phyloP scores from a whole-genome alignment of 2,329 filamentous ascomycete genomes.

The Teratosphaeria nubilosa region DNA sequence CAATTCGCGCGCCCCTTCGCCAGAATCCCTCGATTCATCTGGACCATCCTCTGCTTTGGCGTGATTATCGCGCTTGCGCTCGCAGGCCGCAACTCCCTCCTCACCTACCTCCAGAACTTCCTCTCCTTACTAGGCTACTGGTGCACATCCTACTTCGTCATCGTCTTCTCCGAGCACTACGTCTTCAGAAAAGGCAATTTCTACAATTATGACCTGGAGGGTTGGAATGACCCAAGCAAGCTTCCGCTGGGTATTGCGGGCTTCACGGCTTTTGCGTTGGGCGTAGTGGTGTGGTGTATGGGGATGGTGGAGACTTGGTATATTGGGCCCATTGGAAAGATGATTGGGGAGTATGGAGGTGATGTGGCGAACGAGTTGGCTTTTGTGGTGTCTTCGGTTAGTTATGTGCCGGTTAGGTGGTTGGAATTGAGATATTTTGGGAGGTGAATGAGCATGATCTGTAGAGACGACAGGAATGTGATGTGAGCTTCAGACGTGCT shows the following conservation, averaged over 20 bases:
- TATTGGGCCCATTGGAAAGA: constrained; percentile 46
- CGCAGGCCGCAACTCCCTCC: constrained; percentile 33
- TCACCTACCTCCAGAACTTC: constrained; percentile 36
- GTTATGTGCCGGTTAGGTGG: constrained; percentile 39
- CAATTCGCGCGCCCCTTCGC: constrained; percentile 39
- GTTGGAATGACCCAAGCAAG: constrained; percentile 35
- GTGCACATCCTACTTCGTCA: constrained; percentile 37
- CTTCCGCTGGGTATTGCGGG: constrained; percentile 35
- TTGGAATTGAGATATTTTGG: constrained; percentile 40
- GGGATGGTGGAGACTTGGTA: constrained; percentile 40
- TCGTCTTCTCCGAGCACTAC: constrained; percentile 37
- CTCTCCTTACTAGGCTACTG: constrained; percentile 38
- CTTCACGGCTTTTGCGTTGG: constrained; percentile 28
- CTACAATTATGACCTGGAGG: constrained; percentile 35
- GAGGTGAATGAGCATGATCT: constrained; percentile 12
- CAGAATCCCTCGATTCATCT: constrained; percentile 43
- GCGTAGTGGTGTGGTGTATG: constrained; percentile 39
- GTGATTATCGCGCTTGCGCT: constrained; percentile 35
- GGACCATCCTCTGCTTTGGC: constrained; percentile 35
- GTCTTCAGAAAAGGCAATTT: constrained; percentile 32
- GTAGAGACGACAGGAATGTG: neutral
- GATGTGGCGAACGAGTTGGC: constrained; percentile 48
- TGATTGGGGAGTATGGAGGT: constrained; percentile 41
- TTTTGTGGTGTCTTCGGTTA: constrained; percentile 39
- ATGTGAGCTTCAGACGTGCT: neutral